Conservation (phyloP, 2,329 filamentous ascomycete species). For the Microascus cirrosus region DNA sequence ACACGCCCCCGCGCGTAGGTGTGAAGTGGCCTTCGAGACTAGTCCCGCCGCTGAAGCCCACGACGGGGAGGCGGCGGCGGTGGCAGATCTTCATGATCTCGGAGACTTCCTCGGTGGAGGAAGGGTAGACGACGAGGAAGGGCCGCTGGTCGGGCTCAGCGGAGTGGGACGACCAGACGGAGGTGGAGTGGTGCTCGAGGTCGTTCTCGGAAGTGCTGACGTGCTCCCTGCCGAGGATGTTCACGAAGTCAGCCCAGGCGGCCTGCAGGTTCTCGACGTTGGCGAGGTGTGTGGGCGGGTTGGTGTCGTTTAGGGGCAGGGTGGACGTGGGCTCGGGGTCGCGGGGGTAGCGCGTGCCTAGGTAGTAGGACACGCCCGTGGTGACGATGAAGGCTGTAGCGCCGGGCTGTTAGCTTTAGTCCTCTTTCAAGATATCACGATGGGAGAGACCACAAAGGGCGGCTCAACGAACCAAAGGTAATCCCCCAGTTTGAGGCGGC, state of each 20-base stretch:
- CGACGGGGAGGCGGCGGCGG: slow-evolving; percentile 68
- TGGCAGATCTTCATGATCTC: slow-evolving; percentile 84
- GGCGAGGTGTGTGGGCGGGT: slow-evolving; percentile 43
- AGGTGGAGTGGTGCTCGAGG: slow-evolving; percentile 44
- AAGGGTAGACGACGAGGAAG: slow-evolving; percentile 67
- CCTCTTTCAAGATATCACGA: neutral
- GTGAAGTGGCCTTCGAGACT: slow-evolving; percentile 84
- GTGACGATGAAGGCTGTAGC: slow-evolving; percentile 39
- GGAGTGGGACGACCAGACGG: slow-evolving; percentile 52
- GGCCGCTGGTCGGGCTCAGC: slow-evolving; percentile 35
- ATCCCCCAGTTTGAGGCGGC: slow-evolving; percentile 35
- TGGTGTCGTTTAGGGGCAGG: slow-evolving; percentile 40
- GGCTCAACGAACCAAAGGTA: slow-evolving; percentile 35
- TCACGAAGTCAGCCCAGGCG: slow-evolving; percentile 58
- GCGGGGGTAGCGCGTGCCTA: slow-evolving; percentile 44
- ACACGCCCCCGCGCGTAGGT: slow-evolving; percentile 71
- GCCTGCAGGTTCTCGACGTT: slow-evolving; percentile 55
- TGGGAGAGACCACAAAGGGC: neutral
- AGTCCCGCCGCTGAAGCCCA: slow-evolving; percentile 78
- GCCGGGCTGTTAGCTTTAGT: neutral
- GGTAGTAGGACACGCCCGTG: slow-evolving; percentile 42
- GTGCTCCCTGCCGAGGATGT: slow-evolving; percentile 51
- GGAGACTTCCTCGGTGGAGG: slow-evolving; percentile 72
- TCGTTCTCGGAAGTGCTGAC: slow-evolving; percentile 49
- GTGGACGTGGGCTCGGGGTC: slow-evolving; percentile 44